Evolutionary conservation across 257 asterid species (phyloP).

Genomic region (Solanum pimpinellifolium): DNA sequence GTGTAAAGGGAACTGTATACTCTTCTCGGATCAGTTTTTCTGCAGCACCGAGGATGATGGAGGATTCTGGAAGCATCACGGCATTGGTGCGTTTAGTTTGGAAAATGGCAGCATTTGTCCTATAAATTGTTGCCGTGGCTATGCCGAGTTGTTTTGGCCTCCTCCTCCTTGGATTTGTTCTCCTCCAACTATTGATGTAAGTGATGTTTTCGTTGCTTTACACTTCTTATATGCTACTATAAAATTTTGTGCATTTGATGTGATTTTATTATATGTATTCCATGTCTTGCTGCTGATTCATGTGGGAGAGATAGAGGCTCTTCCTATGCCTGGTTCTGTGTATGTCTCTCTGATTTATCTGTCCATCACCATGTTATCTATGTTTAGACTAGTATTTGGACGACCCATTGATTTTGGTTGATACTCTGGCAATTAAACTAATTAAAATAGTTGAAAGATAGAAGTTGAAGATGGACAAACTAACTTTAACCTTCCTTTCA

Average conservation of each 20-base stretch:
- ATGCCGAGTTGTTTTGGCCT: slow-evolving; percentile 73
- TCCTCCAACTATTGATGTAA: slow-evolving; percentile 43
- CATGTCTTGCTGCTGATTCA: not conserved
- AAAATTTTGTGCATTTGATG: not conserved
- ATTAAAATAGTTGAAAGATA: not conserved
- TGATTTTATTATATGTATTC: not conserved
- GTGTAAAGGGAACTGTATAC: slow-evolving; percentile 54
- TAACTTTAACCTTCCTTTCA: not conserved
- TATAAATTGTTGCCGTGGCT: slow-evolving; percentile 22
- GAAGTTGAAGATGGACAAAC: not conserved
- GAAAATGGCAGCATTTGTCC: slow-evolving; percentile 62
- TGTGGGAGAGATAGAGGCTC: not conserved
- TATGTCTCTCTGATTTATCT: not conserved
- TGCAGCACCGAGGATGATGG: slow-evolving; percentile 44
- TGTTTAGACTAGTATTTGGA: not conserved
- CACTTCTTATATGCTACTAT: not conserved
- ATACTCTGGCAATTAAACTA: not conserved
- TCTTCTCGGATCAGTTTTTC: slow-evolving; percentile 45
- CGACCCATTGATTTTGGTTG: not conserved
- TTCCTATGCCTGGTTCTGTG: not conserved
- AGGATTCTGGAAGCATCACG: slow-evolving; percentile 24
- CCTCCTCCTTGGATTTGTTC: slow-evolving; percentile 71
- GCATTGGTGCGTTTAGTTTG: slow-evolving; percentile 59
- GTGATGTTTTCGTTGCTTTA: not conserved
- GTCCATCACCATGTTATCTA: not conserved